A percentile compares a stretch with the other conserved stretches of the same genome.
Evolutionary conservation across 2,329 filamentous ascomycete genomes (phyloP).

Genomic region (Trichoderma aggressivum): DNA sequence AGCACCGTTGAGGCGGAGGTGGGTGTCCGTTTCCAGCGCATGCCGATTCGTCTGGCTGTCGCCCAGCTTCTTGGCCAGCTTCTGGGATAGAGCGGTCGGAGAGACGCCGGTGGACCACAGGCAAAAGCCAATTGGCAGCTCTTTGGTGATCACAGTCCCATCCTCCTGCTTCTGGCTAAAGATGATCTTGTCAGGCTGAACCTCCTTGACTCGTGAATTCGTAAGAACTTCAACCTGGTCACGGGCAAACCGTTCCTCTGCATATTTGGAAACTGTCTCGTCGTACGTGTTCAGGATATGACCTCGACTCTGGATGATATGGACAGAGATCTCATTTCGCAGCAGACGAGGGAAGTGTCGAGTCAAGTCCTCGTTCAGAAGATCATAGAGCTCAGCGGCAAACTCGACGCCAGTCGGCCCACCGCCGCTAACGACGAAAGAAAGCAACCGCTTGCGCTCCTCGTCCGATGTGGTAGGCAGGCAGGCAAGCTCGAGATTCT

Average conservation of each 20-base stretch:
- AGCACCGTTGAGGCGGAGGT: constrained; percentile 83
- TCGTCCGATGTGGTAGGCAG: constrained; percentile 89
- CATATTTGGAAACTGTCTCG: constrained; percentile 86
- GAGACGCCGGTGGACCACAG: constrained; percentile 96
- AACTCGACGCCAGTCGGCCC: constrained; percentile 97
- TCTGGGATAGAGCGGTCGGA: constrained; percentile 76
- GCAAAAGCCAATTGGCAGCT: constrained; percentile 93
- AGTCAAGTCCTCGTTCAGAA: constrained; percentile 90
- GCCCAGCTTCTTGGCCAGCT: constrained; percentile 71
- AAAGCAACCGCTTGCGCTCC: constrained; percentile 81
- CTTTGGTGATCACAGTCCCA: constrained; percentile 76
- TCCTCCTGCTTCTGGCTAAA: constrained; percentile 79
- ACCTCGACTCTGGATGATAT: constrained; percentile 88
- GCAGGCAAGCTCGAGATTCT: constrained; percentile 86
- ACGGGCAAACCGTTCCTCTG: constrained; percentile 84
- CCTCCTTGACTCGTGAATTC: constrained; percentile 89
- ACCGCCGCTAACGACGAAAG: constrained; percentile 93
- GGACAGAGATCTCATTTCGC: constrained; percentile 96
- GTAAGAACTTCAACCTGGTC: constrained; percentile 90
- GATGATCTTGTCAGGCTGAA: constrained; percentile 76
- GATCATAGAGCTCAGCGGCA: constrained; percentile 90
- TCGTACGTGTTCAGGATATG: constrained; percentile 99
- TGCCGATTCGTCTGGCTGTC: constrained; percentile 79
- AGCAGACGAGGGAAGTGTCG: constrained; percentile 81
- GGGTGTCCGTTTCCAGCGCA: constrained; percentile 90